These are phyloP conservation scores for Leccinum rimulosum DNA, from an alignment of 768 basidiomycete genomes.

Conservation along the genomic window DNA sequence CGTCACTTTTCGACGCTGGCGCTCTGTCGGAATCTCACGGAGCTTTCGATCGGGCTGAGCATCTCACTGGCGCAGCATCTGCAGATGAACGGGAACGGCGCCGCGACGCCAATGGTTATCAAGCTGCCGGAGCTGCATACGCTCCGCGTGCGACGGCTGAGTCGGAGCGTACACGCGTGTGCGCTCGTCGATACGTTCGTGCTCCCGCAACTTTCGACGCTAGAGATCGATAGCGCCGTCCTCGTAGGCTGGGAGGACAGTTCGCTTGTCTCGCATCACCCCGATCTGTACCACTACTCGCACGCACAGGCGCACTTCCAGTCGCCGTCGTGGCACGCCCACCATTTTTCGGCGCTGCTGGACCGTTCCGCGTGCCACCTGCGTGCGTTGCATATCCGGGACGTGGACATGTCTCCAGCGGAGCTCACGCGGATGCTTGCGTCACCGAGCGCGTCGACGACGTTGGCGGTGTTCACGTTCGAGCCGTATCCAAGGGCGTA, in stretches of 20 bases:
- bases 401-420: slow-evolving; percentile 23
- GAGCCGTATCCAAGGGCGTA: slow-evolving; percentile 22
- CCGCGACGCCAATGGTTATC: slow-evolving; percentile 1
- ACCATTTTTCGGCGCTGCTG: slow-evolving; percentile 21
- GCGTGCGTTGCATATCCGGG: slow-evolving; percentile 15
- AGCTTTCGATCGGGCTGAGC: slow-evolving; percentile 24
- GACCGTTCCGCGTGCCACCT: slow-evolving; percentile 23
- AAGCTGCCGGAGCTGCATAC: slow-evolving; percentile 21
- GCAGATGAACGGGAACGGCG: slow-evolving; percentile 7
- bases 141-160: slow-evolving; percentile 23
- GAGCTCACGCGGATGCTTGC: slow-evolving; percentile 20
- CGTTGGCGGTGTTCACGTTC: slow-evolving; percentile 22
- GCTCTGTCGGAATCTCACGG: slow-evolving; percentile 18
- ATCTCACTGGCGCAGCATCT: slow-evolving; percentile 12
- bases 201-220: slow-evolving; percentile 21
- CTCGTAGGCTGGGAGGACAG: slow-evolving; percentile 15
- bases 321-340: slow-evolving; percentile 21
- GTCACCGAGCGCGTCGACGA: slow-evolving; percentile 16
- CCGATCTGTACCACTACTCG: slow-evolving; percentile 5
- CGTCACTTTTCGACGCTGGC: slow-evolving; percentile 19
- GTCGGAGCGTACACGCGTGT: slow-evolving; percentile 15
- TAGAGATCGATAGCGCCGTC: slow-evolving; percentile 24
- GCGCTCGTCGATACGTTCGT: slow-evolving; percentile 19
- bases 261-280: slow-evolving; percentile 1
- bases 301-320: background rate